Conservation (phyloP, 495 filamentous ascomycete species). For the Aspergillus indologenus region DNA sequence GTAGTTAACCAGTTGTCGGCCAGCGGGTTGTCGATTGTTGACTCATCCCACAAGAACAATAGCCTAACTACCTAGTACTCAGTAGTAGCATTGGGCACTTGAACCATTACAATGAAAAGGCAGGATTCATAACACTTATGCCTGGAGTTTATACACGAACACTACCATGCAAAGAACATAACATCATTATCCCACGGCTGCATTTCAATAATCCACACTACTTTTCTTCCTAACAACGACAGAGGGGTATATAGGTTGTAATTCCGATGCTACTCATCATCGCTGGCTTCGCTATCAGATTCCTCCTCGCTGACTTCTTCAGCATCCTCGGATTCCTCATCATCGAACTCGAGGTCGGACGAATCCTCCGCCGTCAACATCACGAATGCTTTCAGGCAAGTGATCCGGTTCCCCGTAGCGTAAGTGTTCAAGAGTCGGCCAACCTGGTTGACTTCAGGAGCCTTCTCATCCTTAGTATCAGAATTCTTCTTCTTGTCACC, state of each 20-base stretch:
- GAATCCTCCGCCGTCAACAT: conserved; percentile 57
- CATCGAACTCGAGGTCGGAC: conserved; percentile 34
- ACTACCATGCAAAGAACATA: not conserved
- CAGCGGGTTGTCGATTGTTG: not conserved
- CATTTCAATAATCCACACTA: not conserved
- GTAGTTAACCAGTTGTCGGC: conserved; percentile 12
- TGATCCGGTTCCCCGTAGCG: conserved; percentile 84
- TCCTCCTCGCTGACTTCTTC: conserved; percentile 39
- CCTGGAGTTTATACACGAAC: not conserved
- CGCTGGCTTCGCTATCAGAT: conserved; percentile 44
- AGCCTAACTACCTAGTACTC: not conserved
- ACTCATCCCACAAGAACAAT: conserved; percentile 6
- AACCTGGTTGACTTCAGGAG: conserved; percentile 41
- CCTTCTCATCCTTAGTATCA: conserved; percentile 38
- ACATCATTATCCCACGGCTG: not conserved
- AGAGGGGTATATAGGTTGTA: conserved; percentile 21
- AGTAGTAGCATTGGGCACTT: not conserved
- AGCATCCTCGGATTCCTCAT: conserved; percentile 28
- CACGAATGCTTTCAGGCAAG: conserved; percentile 79
- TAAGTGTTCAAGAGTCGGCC: conserved; percentile 74
- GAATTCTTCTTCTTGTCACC: conserved; percentile 21
- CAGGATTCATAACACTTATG: not conserved
- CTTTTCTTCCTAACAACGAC: conserved; percentile 1
- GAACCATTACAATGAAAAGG: not conserved
- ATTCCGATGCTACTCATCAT: conserved; percentile 28